Evolutionary conservation across 768 basidiomycete species (phyloP).

Genomic region (Lentinula sp.): DNA sequence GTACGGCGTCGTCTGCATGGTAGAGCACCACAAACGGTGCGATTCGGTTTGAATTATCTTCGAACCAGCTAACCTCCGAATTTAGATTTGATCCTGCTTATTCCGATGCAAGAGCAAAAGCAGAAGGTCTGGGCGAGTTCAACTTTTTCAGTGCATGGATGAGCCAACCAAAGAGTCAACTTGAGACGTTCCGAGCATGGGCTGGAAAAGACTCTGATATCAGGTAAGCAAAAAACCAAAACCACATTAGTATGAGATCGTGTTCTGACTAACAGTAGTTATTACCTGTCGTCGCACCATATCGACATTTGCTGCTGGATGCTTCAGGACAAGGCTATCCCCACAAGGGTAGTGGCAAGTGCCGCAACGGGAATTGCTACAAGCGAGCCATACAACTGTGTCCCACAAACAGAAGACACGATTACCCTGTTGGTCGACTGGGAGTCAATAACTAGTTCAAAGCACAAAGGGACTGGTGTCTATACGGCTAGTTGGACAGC

Average conservation of each 20-base stretch:
- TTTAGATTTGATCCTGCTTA: conserved; percentile 83
- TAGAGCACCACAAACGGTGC: conserved; percentile 91
- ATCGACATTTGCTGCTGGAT: conserved; percentile 89
- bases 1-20: conserved; percentile 81
- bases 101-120: conserved; percentile 81
- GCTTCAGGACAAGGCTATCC: conserved; percentile 66
- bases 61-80: not conserved
- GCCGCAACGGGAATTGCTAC: conserved; percentile 91
- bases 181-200: conserved; percentile 94
- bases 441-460: conserved; percentile 72
- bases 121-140: conserved; percentile 76
- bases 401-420: conserved; percentile 85
- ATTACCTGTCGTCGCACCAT: conserved; percentile 94
- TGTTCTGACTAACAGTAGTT: conserved; percentile 36
- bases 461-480: conserved; percentile 79
- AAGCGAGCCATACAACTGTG: conserved; percentile 82
- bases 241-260: not conserved
- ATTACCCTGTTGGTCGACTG: conserved; percentile 94
- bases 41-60: conserved; percentile 6
- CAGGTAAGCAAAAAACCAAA: conserved; percentile 36
- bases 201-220: conserved; percentile 94
- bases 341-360: conserved; percentile 84
- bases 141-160: conserved; percentile 98
- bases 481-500: conserved; percentile 97
- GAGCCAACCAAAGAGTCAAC: conserved; percentile 93